A percentile compares a stretch with the other conserved stretches of the same genome.
phyloP scores from a whole-genome alignment of 495 filamentous ascomycete species.

The Neurospora terricola region DNA sequence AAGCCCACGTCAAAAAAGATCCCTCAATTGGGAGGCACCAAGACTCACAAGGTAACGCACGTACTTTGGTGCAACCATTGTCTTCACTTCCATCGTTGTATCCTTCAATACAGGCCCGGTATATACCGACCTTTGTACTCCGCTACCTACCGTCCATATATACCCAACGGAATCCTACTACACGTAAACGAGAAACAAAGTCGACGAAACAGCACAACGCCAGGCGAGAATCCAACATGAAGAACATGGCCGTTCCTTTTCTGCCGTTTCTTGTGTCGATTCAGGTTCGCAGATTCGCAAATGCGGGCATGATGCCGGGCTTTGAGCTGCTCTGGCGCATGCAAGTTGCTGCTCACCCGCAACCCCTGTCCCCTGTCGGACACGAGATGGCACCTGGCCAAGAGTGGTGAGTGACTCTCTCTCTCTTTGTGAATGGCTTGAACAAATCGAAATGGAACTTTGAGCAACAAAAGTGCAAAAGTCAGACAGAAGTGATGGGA shows the following conservation, averaged over 20 bases:
- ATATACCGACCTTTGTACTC: background rate
- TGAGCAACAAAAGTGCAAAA: background rate
- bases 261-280: background rate
- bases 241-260: background rate
- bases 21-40: background rate
- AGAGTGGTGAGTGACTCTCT: conserved; percentile 3
- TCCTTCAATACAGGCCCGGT: background rate
- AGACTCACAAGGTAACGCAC: background rate
- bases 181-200: background rate
- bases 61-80: background rate
- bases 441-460: background rate
- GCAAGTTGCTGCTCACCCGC: conserved; percentile 30
- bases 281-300: background rate
- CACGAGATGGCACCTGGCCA: conserved; percentile 13
- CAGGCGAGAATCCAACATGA: background rate
- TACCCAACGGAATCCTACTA: background rate
- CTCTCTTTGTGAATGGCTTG: conserved; percentile 8
- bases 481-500: background rate
- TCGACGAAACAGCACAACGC: background rate
- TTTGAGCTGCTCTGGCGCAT: conserved; percentile 1
- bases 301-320: background rate
- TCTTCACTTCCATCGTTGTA: background rate
- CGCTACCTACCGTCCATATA: background rate
- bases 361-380: conserved; percentile 31
- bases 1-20: background rate